Percentiles rank a stretch among this genome's conserved stretches.
Conservation (phyloP, 371 early-diverging fungal species). For the Mucor racemosus region DNA sequence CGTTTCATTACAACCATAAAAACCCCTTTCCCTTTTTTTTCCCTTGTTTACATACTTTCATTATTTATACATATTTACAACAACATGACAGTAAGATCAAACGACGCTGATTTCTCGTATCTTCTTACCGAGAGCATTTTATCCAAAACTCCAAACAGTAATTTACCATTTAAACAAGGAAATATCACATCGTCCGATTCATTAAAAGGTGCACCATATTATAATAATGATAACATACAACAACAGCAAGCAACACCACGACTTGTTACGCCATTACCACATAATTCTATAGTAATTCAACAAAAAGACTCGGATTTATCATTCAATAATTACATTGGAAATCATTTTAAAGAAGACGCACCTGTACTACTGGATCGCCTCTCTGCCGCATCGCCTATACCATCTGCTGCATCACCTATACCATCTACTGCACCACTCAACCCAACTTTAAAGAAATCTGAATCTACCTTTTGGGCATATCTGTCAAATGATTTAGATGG, state of each 20-base stretch:
- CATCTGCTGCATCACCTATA: neutral
- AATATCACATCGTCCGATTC: neutral
- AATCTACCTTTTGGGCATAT: conserved; percentile 15
- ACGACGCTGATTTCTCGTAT: conserved; percentile 23
- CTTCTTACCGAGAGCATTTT: conserved; percentile 26
- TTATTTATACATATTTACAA: neutral
- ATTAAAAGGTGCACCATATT: neutral
- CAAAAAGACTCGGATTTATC: conserved; percentile 14
- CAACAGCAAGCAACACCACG: conserved; percentile 8
- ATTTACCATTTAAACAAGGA: neutral
- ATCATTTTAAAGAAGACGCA: conserved; percentile 21
- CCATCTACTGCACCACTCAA: neutral
- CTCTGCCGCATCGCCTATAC: neutral
- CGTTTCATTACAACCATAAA: neutral
- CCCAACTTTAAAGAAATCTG: neutral
- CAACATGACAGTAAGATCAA: conserved; percentile 9
- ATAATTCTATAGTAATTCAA: conserved; percentile 12
- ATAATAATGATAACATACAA: neutral
- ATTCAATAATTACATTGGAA: conserved; percentile 19
- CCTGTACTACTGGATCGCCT: conserved; percentile 20
- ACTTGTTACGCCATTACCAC: conserved; percentile 13
- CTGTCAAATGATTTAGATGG: conserved; percentile 11
- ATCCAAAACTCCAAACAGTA: conserved; percentile 16
- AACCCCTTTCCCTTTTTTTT: neutral
- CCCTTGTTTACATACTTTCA: neutral